Percentiles rank a stretch among this genome's conserved stretches.
phyloP scores from a whole-genome alignment of 2,329 filamentous ascomycete species.

The Dothidotthia symphoricarpi region DNA sequence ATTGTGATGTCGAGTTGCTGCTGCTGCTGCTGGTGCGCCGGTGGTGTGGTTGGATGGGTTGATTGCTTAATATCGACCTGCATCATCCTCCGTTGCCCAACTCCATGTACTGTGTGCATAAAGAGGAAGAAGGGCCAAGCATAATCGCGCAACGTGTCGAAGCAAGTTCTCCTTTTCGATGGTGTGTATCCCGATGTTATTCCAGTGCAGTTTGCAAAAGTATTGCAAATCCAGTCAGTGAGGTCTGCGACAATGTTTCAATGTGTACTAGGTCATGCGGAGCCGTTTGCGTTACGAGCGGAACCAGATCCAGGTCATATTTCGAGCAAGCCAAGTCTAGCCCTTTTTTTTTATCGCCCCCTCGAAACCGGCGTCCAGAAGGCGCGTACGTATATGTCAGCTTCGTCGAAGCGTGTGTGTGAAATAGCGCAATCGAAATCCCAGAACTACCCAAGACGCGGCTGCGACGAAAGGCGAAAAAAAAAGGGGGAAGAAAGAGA shows the following conservation, averaged over 20 bases:
- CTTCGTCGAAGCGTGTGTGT: too few species aligned
- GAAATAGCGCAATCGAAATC: too few species aligned
- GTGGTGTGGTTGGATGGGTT: conserved; percentile 6
- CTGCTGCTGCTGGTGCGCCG: conserved; percentile 5
- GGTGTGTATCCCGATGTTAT: not conserved
- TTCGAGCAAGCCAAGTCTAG: too few species aligned
- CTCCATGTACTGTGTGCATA: conserved; percentile 30
- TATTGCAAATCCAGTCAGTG: conserved; percentile 1
- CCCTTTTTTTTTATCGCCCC: too few species aligned
- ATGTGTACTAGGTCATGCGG: not conserved
- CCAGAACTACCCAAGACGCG: too few species aligned
- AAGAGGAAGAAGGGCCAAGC: conserved; percentile 12
- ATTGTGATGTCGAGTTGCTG: conserved; percentile 11
- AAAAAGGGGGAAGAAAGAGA: too few species aligned
- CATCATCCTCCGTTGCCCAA: conserved; percentile 34
- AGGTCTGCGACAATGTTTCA: conserved; percentile 1
- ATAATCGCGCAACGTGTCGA: conserved; percentile 22
- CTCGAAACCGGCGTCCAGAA: too few species aligned
- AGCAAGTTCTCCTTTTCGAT: conserved; percentile 1
- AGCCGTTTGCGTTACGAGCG: too few species aligned
- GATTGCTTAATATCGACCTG: conserved; percentile 12
- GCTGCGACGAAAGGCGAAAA: too few species aligned
- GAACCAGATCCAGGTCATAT: too few species aligned
- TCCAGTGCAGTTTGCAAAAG: too few species aligned
- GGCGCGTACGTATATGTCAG: too few species aligned